Evolutionary conservation across 495 filamentous ascomycete genomes (phyloP), one percentile per base, ranked within the genome.

Genomic region (Durotheca rogersii): DNA sequence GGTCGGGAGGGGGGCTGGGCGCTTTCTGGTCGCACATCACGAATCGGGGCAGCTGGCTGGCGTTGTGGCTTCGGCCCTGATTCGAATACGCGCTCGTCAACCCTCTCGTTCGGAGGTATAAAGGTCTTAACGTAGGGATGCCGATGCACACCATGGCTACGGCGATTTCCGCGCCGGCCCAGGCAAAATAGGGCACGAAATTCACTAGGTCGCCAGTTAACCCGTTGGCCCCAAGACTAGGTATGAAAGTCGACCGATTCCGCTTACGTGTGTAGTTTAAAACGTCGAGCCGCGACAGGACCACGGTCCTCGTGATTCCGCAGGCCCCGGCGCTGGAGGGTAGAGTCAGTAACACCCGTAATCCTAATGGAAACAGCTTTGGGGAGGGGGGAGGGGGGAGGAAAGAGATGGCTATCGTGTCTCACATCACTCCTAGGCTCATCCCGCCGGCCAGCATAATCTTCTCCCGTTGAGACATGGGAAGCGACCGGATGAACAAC

Each of bases 361-460:
- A n/a, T n/a, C n/a, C n/a, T n/a, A n/a, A n/a, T n/a, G n/a, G n/a
- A n/a, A n/a, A n/a, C n/a, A n/a, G n/a, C n/a, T n/a, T n/a, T n/a
- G n/a, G n/a, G n/a, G n/a, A 27, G 20, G 9, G 10, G 2, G 16
- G 6, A 45, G 5, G 39, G 29, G 31, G 7, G 11, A 18, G 4
- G 20, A 30, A 14, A 30, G 16, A 3, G 4, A 17, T 27, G 15
- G n/a, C n/a, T n/a, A n/a, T 9, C 23, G 20, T 32, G 14, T 54
- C 69, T 60, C 53, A 72, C 71, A 75, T 61, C 14, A 74, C 58
- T 14, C 71, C 71, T 0, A 73, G 53, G 38, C 68, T 71, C 71
- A 74, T 74, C 3, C 72, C 64, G 9, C 67, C 58, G 3, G 67
- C 66, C 10, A 74, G 40, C 41, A 72, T 60, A 16, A 70, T 38